Base-by-base conservation (phyloP, 345 rosid genomes). In the Draba incana region DNA sequence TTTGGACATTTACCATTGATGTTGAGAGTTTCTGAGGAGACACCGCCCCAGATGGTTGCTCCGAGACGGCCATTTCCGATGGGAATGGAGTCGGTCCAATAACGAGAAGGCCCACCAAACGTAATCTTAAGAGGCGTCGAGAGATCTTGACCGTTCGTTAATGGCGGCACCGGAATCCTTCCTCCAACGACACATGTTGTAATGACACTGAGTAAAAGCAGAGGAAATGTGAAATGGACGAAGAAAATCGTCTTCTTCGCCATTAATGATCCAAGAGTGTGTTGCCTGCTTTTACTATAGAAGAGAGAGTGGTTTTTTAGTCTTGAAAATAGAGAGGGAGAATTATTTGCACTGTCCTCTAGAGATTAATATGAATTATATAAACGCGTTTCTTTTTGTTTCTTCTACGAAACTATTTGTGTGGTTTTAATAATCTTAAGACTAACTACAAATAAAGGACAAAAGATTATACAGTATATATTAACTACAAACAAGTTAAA, bases 31-130 rank as follows among this genome's bases (percentile, higher is more conserved):
- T 91, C 96, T 4, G 89, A 74, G 3, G 85, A 69, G 71, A 84
- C 86, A 6, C 95, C 95, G 41, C 96, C 99, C 96, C 91, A 89
- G 39, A 94, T 76, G 88, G 89, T 91, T 31, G 97, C 99, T 35
- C 96, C 99, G 11, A 94, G 74, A 9, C 97, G 90, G 24, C 97
- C 97, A 82, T 94, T 94, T 0, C 95, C 95, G 28, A 91, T 79
- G 7, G 97, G 97, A 71, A 85, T 79, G 14, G 97, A 84, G 62
- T 94, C 97, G 5, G 96, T 91, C 91, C 92, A 94, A 67, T 84
- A 74, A 63, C 84, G 72, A 37, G 96, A 91, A 0, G 97, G 96
- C 38, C 78, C 92, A 37, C 35, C 44, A 67, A 91, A 94, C 3
- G 78, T 83, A 41, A 91, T 66, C 82, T 84, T 89, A 52, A 89